Evolutionary conservation across 768 basidiomycete genomes (phyloP).

Genomic region (Cystofilobasidium bisporidii): DNA sequence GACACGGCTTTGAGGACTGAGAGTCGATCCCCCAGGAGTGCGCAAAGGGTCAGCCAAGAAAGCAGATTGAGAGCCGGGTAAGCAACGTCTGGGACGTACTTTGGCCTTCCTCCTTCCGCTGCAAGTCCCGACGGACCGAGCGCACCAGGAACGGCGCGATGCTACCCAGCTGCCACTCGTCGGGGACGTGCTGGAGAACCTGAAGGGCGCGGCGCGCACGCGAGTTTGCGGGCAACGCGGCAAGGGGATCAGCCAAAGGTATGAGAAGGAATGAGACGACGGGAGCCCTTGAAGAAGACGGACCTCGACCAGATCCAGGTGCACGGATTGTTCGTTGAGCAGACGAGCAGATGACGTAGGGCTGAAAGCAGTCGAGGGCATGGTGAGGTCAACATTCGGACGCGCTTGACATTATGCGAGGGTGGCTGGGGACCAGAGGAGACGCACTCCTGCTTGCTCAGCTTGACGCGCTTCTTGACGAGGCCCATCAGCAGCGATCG

Average conservation of each 20-base stretch:
- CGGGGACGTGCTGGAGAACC: neutral
- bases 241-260: too few species aligned
- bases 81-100: neutral
- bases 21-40: too few species aligned
- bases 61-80: neutral
- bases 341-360: slow-evolving; percentile 52
- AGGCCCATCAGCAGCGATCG: slow-evolving; percentile 58
- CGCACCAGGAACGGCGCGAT: neutral
- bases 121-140: neutral
- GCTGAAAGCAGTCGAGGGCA: slow-evolving; percentile 39
- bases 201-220: neutral
- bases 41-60: too few species aligned
- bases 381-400: neutral
- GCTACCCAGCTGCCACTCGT: neutral
- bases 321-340: slow-evolving; percentile 68
- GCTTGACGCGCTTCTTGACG: slow-evolving; percentile 56
- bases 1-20: slow-evolving; percentile 1
- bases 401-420: too few species aligned
- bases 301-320: slow-evolving; percentile 69
- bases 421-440: too few species aligned
- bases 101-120: neutral
- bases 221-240: too few species aligned
- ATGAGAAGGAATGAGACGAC: too few species aligned
- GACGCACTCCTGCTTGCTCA: slow-evolving; percentile 8
- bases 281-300: too few species aligned